Evolutionary conservation across 148 eudicot species (phyloP).

Genomic region (Beta vulgaris): DNA sequence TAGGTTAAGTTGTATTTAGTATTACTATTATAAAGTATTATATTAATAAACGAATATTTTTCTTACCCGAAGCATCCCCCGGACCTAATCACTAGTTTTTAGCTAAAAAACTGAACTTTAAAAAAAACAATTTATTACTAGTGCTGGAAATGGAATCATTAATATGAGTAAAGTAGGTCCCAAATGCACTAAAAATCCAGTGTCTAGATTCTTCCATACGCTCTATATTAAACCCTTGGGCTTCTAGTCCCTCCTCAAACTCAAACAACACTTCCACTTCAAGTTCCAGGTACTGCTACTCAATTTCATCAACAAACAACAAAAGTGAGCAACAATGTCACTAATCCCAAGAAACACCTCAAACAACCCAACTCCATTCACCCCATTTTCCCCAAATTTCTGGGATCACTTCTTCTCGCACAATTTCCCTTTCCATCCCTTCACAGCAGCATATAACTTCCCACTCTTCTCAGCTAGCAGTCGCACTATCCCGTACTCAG

Average conservation of each 20-base stretch:
- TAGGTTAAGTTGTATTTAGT: no score
- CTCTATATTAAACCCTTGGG: neutral
- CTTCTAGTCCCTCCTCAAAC: neutral
- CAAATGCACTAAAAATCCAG: neutral
- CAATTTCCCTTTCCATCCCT: neutral
- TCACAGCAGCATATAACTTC: constrained; percentile 1
- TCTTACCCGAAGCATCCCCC: no score
- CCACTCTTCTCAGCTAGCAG: constrained; percentile 7
- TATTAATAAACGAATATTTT: no score
- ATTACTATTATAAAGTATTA: no score
- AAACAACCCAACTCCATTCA: constrained; percentile 21
- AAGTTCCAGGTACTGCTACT: neutral
- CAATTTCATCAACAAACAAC: constrained; percentile 20
- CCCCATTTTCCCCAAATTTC: constrained; percentile 28
- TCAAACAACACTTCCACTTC: no score
- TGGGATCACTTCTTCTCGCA: constrained; percentile 33
- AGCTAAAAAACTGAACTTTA: no score
- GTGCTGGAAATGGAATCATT: no score
- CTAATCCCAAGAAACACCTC: constrained; percentile 29
- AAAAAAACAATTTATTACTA: no score
- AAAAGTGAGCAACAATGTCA: constrained; percentile 28
- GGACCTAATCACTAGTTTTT: no score
- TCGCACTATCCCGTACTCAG: constrained; percentile 32
- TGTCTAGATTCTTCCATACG: constrained; percentile 19
- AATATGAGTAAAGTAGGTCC: neutral